Evolutionary conservation across 73 alveolate species (phyloP), one percentile per base, ranked within the genome.

Genomic region (Paramecium sonneborni): DNA sequence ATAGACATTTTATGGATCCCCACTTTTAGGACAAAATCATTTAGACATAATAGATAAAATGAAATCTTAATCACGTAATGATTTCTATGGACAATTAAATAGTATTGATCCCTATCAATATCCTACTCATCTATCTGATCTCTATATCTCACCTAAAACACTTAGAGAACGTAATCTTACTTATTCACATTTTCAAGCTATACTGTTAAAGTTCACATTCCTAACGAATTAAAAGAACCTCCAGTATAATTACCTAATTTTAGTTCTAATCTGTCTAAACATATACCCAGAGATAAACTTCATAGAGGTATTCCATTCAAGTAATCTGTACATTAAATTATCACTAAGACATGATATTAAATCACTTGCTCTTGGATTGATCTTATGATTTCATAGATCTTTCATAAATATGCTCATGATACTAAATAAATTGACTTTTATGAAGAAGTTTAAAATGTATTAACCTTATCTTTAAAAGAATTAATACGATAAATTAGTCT

Each of bases 291-390:
- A 79, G 44, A 79, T 14, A 38, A 34, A 43, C 43, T 79, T 23
- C 90, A 79, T 43, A 79, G 90, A 79, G 90, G 90, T 15, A 79
- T 79, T 46, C 90, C 90, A 11, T 46, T 20, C 3, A 79, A 79
- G 90, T 79, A 79, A 11, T 23, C n/a, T 79, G n/a, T n/a, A n/a
- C n/a, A n/a, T n/a, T 43, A 2, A 3, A 7, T 62, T 23, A 14
- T 11, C 6, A 62, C 6, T 1, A 3, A 79, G 90, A 23, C 72
- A 39, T 8, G 90, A 79, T 26, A 39, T 79, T 20, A 37, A 39
- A 44, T 30, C 76, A 5, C 55, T 79, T 20, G 72, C 76, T 21
- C 18, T 5, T 79, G 90, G 90, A 76, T 79, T 20, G 90, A 79
- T 43, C 18, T 43, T 3, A 79, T 39, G 76, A 23, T 79, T 7